Evolutionary conservation across 1,284 basidiomycete species (phyloP), one percentile per base, ranked within the genome.

Genomic region (Melampsora americana): DNA sequence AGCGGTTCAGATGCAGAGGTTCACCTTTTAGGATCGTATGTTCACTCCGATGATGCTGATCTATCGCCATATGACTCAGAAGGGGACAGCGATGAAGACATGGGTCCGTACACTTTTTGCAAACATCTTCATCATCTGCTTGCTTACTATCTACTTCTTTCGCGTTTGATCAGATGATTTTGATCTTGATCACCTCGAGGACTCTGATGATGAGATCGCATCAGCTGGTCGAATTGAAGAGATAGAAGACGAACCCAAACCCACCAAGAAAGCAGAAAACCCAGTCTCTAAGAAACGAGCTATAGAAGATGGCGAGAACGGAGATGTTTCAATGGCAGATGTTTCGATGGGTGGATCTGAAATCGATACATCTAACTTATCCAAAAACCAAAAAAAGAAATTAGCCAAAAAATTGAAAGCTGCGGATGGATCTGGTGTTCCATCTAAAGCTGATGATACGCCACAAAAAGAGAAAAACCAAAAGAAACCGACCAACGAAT

Each of bases 251-350:
- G 72, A 74, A 23, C 35, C 72, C 0, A 44, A 26, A 23, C 32
- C 65, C 35, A 16, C 72, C 32, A 67, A 67, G 23, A 67, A 74
- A 23, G 48, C n/a, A 5, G 72, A 50, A 5, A 74, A 74, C 28
- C 53, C 72, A 35, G 59, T 39, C 9, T 42, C 73, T 6, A 76
- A 62, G 50, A 76, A 76, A 26, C 66, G 66, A 30, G 66, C 66
- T n/a, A n/a, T 69, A 9, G 73, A 76, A 35, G 73, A 76, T 35
- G 50, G 30, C 23, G 73, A 69, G 39, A 66, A 64, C 20, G 73
- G 2, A n/a, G 73, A 76, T 44, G 30, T 69, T 35, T 76, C 73
- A 14, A 76, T 76, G 73, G 73, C 65, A n/a, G 72, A 74, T 35
- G 61, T 62, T 28, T 32, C 53, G 1, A 56, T 48, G 20, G 73